These are phyloP conservation scores for Coffea eugenioides DNA, from an alignment of 257 asterid species.

Conservation along the genomic window DNA sequence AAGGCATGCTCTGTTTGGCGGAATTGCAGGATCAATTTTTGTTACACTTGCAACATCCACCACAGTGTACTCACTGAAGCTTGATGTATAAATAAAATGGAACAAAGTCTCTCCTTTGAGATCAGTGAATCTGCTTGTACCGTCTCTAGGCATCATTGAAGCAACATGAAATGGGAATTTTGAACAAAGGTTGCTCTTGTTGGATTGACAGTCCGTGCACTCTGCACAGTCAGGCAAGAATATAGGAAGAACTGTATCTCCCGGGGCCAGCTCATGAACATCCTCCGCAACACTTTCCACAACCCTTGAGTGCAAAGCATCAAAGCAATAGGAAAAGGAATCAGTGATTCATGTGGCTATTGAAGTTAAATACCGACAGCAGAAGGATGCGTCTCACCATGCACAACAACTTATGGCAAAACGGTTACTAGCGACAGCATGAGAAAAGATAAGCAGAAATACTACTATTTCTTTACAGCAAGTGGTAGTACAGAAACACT, in stretches of 20 bases:
- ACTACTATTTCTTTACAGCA: not conserved
- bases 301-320: slow-evolving; percentile 38
- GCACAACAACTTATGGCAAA: not conserved
- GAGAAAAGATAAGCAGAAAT: not conserved
- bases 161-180: slow-evolving; percentile 39
- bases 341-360: slow-evolving; percentile 1
- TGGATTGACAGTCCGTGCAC: slow-evolving; percentile 72
- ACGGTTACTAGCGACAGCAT: not conserved
- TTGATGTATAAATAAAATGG: slow-evolving; percentile 70
- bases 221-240: slow-evolving; percentile 73
- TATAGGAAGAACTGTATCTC: slow-evolving; percentile 74
- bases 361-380: not conserved
- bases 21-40: slow-evolving; percentile 54
- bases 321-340: slow-evolving; percentile 7
- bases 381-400: not conserved
- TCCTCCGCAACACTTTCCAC: slow-evolving; percentile 84
- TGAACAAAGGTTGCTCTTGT: slow-evolving; percentile 42
- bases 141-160: slow-evolving; percentile 57
- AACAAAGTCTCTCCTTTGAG: slow-evolving; percentile 32
- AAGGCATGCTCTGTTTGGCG: slow-evolving; percentile 83
- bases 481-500: not conserved
- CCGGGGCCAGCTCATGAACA: slow-evolving; percentile 49
- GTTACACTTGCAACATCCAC: slow-evolving; percentile 50
- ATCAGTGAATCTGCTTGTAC: slow-evolving; percentile 75
- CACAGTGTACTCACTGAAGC: slow-evolving; percentile 81